Percentiles rank a stretch among this genome's conserved stretches.
These are phyloP conservation scores for Botrytis galanthina DNA, from an alignment of 2,329 filamentous ascomycete genomes.

Conservation along the genomic window DNA sequence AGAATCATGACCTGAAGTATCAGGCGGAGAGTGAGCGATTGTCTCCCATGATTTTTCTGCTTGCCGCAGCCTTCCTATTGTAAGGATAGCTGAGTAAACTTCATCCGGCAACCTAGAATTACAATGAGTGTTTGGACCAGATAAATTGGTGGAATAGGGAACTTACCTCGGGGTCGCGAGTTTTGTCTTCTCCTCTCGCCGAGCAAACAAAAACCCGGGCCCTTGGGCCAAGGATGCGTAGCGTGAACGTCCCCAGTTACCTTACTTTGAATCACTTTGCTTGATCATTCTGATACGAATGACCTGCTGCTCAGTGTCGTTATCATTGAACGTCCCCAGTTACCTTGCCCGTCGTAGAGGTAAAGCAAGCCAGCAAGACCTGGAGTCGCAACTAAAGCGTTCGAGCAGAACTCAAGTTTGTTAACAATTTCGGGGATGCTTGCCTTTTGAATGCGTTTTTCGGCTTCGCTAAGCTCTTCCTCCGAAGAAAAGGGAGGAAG, in stretches of 20 bases:
- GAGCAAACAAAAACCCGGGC: not conserved
- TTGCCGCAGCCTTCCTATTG: not conserved
- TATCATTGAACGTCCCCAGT: slow-evolving; percentile 71
- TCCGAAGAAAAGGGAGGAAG: slow-evolving; percentile 12
- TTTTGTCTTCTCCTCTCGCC: not conserved
- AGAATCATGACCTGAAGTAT: slow-evolving; percentile 29
- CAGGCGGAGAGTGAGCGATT: slow-evolving; percentile 11
- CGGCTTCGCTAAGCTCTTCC: slow-evolving; percentile 46
- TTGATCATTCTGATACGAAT: slow-evolving; percentile 84
- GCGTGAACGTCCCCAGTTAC: not conserved
- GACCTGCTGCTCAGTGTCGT: slow-evolving; percentile 93
- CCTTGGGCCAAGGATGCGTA: not conserved
- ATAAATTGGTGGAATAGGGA: not conserved
- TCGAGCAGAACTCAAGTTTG: slow-evolving; percentile 23
- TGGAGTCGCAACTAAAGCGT: not conserved
- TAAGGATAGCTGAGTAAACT: not conserved
- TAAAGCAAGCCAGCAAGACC: not conserved
- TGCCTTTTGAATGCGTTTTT: slow-evolving; percentile 47
- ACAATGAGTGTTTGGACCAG: not conserved
- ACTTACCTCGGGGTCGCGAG: not conserved
- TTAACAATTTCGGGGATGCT: slow-evolving; percentile 34
- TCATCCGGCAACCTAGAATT: not conserved
- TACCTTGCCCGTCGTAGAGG: not conserved
- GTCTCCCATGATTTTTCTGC: not conserved
- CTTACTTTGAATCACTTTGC: slow-evolving; percentile 61